A percentile compares a stretch with the other conserved stretches of the same genome.
phyloP scores from a whole-genome alignment of 2,329 filamentous ascomycete species.

The Rhytidhysteron rufulum region DNA sequence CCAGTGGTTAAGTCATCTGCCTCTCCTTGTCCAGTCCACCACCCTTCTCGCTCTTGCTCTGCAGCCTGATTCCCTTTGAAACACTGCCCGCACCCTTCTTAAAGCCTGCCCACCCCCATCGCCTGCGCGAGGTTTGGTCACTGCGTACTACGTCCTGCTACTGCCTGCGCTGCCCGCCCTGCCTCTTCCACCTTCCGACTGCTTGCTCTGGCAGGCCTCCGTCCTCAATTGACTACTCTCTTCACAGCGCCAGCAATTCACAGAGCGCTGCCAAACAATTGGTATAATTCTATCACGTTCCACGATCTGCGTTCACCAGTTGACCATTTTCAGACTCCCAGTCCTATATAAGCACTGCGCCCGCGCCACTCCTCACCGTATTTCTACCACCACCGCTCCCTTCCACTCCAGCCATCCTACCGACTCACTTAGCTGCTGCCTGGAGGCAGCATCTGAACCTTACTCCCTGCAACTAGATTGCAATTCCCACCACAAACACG shows the following conservation, averaged over 20 bases:
- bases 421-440: slow-evolving; percentile 9
- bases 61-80: slow-evolving; percentile 23
- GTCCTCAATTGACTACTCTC: slow-evolving; percentile 14
- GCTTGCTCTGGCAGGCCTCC: slow-evolving; percentile 20
- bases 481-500: slow-evolving; percentile 15
- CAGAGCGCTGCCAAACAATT: slow-evolving; percentile 15
- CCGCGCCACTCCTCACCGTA: slow-evolving; percentile 19
- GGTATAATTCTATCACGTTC: slow-evolving; percentile 27
- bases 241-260: no score
- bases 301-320: slow-evolving; percentile 18
- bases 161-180: slow-evolving; percentile 20
- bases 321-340: slow-evolving; percentile 15
- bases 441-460: slow-evolving; percentile 2
- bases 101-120: slow-evolving; percentile 18
- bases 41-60: slow-evolving; percentile 15
- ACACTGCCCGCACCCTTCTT: slow-evolving; percentile 10
- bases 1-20: slow-evolving; percentile 17
- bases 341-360: slow-evolving; percentile 12
- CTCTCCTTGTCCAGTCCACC: slow-evolving; percentile 21
- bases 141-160: slow-evolving; percentile 8
- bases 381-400: slow-evolving; percentile 9
- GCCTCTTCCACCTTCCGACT: slow-evolving; percentile 5
- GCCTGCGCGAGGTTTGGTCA: slow-evolving; percentile 22
- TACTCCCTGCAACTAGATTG: slow-evolving; percentile 7
- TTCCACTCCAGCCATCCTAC: slow-evolving; percentile 10